These are phyloP conservation scores for Pleurotus ostreatus DNA, from an alignment of 768 basidiomycete genomes.

Conservation along the genomic window DNA sequence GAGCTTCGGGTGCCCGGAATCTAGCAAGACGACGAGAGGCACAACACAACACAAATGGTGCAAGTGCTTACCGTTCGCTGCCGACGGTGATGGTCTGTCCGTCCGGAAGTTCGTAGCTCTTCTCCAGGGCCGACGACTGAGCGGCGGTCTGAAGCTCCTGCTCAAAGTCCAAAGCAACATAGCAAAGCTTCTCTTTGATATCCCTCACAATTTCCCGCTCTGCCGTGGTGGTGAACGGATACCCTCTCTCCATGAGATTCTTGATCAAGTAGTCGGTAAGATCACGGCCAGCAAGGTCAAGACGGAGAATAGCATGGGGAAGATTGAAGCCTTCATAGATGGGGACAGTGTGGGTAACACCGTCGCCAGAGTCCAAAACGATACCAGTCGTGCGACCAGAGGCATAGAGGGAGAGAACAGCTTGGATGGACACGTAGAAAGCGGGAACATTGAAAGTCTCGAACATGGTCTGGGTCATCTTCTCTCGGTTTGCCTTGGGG, in stretches of 20 bases:
- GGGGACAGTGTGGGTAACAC: conserved; percentile 93
- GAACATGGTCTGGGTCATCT: conserved; percentile 75
- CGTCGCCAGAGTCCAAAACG: conserved; percentile 93
- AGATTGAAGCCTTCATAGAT: conserved; percentile 93
- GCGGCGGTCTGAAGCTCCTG: conserved; percentile 75
- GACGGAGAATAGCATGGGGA: conserved; percentile 88
- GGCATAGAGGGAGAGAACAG: conserved; percentile 86
- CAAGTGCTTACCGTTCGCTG: conserved; percentile 44
- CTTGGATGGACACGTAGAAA: conserved; percentile 70
- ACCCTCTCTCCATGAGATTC: conserved; percentile 62
- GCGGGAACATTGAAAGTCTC: conserved; percentile 71
- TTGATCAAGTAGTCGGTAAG: conserved; percentile 74
- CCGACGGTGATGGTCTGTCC: conserved; percentile 75
- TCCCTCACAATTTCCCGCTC: conserved; percentile 73
- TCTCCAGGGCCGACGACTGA: conserved; percentile 65
- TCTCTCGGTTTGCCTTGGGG: conserved; percentile 67
- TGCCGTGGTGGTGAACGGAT: conserved; percentile 69
- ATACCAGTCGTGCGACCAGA: conserved; percentile 94
- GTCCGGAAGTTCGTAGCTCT: conserved; percentile 69
- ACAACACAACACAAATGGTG: conserved; percentile 16
- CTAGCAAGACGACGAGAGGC: conserved; percentile 50
- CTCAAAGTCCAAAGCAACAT: conserved; percentile 75
- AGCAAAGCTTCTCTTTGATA: conserved; percentile 74
- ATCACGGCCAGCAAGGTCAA: conserved; percentile 91
- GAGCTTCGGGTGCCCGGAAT: conserved; percentile 91